Evolutionary conservation across 805 yeast species (phyloP).

Genomic region (Candida sithepensis): DNA sequence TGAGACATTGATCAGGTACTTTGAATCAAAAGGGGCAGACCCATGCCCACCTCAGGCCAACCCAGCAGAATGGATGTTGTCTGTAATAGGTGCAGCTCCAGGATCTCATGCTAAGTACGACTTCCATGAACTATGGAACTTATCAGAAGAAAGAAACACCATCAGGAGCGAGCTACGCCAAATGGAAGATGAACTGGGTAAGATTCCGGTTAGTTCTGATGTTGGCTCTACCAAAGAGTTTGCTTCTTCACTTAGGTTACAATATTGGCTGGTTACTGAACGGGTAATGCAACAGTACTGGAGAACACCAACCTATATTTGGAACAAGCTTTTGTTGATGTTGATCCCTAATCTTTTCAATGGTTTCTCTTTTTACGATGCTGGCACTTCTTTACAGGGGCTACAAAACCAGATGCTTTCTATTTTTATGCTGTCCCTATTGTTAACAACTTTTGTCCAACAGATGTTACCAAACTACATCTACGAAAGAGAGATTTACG

Average conservation of each 20-base stretch:
- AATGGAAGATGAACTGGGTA: constrained; percentile 60
- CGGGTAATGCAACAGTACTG: constrained; percentile 60
- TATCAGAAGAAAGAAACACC: constrained; percentile 57
- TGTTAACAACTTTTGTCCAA: constrained; percentile 53
- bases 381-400: constrained; percentile 58
- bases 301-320: constrained; percentile 60
- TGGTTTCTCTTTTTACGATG: constrained; percentile 68
- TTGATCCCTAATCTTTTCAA: constrained; percentile 54
- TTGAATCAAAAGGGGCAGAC: constrained; percentile 62
- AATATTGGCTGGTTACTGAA: constrained; percentile 41
- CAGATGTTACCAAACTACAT: constrained; percentile 64
- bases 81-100: constrained; percentile 80
- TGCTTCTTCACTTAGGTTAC: constrained; percentile 42
- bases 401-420: constrained; percentile 82
- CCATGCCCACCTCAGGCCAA: constrained; percentile 67
- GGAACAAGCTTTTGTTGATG: constrained; percentile 54
- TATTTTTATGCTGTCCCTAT: constrained; percentile 61
- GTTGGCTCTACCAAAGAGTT: constrained; percentile 35
- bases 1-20: constrained; percentile 54
- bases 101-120: constrained; percentile 72
- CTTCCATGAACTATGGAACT: constrained; percentile 73
- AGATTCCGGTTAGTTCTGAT: constrained; percentile 29
- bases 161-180: constrained; percentile 56
- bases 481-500: constrained; percentile 61
- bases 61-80: constrained; percentile 92